Percentiles rank a stretch among this genome's conserved stretches.
Evolutionary conservation across 345 rosid genomes (phyloP).

Genomic region (Boechera retrofracta): DNA sequence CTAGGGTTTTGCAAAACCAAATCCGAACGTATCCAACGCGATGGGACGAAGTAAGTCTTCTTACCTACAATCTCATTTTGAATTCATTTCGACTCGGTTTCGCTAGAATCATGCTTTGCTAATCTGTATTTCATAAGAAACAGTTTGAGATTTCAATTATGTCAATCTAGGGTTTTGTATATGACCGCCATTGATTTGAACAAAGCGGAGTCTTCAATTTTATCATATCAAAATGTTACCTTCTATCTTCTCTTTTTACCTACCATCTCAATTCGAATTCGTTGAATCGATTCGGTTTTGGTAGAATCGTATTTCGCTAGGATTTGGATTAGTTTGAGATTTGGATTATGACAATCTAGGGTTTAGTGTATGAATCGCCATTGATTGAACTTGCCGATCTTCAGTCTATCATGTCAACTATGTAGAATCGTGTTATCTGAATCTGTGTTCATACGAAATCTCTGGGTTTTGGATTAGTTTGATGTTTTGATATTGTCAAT

Average conservation of each 20-base stretch:
- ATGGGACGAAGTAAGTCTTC: slow-evolving; percentile 44
- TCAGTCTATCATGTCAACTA: not conserved
- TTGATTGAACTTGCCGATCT: not conserved
- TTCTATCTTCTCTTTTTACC: too few species aligned
- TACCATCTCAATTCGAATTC: too few species aligned
- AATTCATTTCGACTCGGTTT: not conserved
- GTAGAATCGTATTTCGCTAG: too few species aligned
- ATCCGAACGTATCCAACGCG: not conserved
- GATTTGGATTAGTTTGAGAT: not conserved
- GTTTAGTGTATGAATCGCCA: not conserved
- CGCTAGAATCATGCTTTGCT: not conserved
- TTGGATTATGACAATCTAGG: not conserved
- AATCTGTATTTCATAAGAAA: too few species aligned
- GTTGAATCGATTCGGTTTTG: too few species aligned
- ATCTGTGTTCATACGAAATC: not conserved
- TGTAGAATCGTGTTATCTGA: not conserved
- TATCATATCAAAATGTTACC: too few species aligned
- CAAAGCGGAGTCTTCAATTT: too few species aligned
- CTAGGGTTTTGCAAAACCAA: slow-evolving; percentile 30
- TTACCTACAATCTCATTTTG: not conserved
- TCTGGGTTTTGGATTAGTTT: not conserved
- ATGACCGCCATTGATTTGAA: too few species aligned
- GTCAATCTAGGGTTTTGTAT: too few species aligned
- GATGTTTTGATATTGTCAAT: not conserved
- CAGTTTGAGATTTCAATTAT: too few species aligned